Conservation (phyloP, 345 rosid species). For the Gossypium australe region DNA sequence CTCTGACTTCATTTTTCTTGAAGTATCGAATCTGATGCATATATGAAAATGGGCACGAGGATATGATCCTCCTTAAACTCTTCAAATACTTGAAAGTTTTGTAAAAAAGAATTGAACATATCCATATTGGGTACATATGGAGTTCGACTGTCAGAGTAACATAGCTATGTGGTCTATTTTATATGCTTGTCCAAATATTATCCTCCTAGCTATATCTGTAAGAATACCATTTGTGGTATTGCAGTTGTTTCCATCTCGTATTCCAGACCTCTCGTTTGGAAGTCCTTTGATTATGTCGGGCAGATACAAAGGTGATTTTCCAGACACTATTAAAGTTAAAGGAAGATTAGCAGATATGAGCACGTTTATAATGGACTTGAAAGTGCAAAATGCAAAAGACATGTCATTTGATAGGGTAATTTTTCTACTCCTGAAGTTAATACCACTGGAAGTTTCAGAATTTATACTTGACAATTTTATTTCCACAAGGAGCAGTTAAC, state of each 20-base stretch:
- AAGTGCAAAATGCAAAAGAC: conserved; percentile 56
- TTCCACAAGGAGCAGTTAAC: neutral
- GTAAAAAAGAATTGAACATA: neutral
- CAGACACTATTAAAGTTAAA: conserved; percentile 46
- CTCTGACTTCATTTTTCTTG: neutral
- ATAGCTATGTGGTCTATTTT: neutral
- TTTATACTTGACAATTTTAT: neutral
- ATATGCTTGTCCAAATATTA: conserved; percentile 1
- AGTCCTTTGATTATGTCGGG: conserved; percentile 62
- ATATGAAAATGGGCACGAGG: neutral
- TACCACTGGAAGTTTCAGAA: neutral
- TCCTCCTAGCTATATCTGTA: neutral
- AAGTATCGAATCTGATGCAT: neutral
- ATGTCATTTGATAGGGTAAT: conserved; percentile 57
- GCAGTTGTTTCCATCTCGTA: conserved; percentile 48
- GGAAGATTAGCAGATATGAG: conserved; percentile 61
- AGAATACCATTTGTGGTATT: conserved; percentile 15
- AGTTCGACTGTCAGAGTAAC: neutral
- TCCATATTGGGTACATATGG: neutral
- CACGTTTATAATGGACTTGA: conserved; percentile 41
- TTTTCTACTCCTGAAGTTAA: neutral
- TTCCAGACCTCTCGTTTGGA: conserved; percentile 68
- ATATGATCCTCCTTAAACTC: neutral
- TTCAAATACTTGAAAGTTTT: neutral
- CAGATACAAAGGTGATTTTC: conserved; percentile 63